These are phyloP conservation scores for Rubia balearica DNA, from an alignment of 305 asterid genomes.

Conservation along the genomic window DNA sequence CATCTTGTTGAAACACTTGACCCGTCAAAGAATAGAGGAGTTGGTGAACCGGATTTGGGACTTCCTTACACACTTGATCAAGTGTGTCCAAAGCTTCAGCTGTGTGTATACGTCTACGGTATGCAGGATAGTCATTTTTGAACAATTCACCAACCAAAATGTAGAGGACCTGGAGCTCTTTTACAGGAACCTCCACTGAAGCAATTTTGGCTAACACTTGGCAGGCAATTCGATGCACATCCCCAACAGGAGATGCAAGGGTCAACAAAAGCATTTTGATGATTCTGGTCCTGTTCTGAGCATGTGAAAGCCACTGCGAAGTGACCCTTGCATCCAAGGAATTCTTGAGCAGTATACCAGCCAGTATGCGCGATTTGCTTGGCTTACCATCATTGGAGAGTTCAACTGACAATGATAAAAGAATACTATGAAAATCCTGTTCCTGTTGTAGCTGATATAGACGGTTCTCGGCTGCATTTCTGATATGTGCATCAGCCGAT, in stretches of 20 bases:
- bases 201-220: conserved; percentile 88
- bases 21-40: conserved; percentile 49
- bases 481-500: no score
- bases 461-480: no score
- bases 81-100: no score
- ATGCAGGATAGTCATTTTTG: no score
- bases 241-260: conserved; percentile 57
- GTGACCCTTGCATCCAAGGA: conserved; percentile 78
- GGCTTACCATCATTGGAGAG: conserved; percentile 75
- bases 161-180: conserved; percentile 8
- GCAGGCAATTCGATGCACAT: conserved; percentile 71
- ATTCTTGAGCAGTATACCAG: conserved; percentile 82
- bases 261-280: conserved; percentile 55
- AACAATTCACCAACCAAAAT: no score
- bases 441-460: no score
- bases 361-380: conserved; percentile 72
- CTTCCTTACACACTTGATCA: no score
- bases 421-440: conserved; percentile 7
- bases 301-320: conserved; percentile 64
- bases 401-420: conserved; percentile 64
- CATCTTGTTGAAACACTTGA: conserved; percentile 61
- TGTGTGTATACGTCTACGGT: no score
- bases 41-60: conserved; percentile 67
- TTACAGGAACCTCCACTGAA: conserved; percentile 67
- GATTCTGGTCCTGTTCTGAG: conserved; percentile 52